Percentiles rank a stretch among this genome's conserved stretches.
Evolutionary conservation across 768 basidiomycete genomes (phyloP).

Genomic region (Boletus tylopilopsis): DNA sequence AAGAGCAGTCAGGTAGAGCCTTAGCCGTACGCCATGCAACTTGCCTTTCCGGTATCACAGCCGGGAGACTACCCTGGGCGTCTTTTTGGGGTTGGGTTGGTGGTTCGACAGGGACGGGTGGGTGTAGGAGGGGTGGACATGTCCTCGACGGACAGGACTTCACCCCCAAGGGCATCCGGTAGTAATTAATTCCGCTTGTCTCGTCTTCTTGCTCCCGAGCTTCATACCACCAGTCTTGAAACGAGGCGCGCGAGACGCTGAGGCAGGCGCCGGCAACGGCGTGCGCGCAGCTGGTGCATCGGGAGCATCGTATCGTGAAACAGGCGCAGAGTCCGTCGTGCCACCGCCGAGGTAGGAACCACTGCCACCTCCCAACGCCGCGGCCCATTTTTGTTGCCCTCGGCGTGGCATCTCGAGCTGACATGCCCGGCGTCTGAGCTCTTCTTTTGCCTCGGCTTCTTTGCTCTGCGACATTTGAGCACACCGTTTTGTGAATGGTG

Average conservation of each 20-base stretch:
- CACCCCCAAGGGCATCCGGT: slow-evolving; percentile 82
- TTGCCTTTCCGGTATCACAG: slow-evolving; percentile 75
- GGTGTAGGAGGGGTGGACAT: slow-evolving; percentile 51
- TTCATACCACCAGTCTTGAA: slow-evolving; percentile 98
- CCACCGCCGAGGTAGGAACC: slow-evolving; percentile 57
- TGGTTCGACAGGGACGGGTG: slow-evolving; percentile 42
- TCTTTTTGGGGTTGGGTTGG: slow-evolving; percentile 41
- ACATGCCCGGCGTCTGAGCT: slow-evolving; percentile 94
- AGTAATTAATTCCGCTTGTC: slow-evolving; percentile 87
- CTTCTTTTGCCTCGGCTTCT: slow-evolving; percentile 98
- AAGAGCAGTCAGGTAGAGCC: background rate
- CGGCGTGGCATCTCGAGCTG: slow-evolving; percentile 97
- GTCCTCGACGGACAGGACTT: slow-evolving; percentile 53
- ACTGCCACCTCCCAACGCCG: slow-evolving; percentile 37
- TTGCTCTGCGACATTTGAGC: slow-evolving; percentile 63
- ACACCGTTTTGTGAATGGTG: no score
- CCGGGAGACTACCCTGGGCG: slow-evolving; percentile 63
- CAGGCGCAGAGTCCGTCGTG: slow-evolving; percentile 63
- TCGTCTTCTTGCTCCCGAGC: slow-evolving; percentile 87
- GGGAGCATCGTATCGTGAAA: slow-evolving; percentile 69
- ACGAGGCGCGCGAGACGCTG: slow-evolving; percentile 59
- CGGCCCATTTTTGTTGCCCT: slow-evolving; percentile 82
- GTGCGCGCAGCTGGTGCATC: slow-evolving; percentile 45
- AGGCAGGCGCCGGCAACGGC: slow-evolving; percentile 41
- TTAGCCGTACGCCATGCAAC: background rate